Evolutionary conservation across 1,284 basidiomycete genomes (phyloP).

Genomic region (Trichosporon sp.): DNA sequence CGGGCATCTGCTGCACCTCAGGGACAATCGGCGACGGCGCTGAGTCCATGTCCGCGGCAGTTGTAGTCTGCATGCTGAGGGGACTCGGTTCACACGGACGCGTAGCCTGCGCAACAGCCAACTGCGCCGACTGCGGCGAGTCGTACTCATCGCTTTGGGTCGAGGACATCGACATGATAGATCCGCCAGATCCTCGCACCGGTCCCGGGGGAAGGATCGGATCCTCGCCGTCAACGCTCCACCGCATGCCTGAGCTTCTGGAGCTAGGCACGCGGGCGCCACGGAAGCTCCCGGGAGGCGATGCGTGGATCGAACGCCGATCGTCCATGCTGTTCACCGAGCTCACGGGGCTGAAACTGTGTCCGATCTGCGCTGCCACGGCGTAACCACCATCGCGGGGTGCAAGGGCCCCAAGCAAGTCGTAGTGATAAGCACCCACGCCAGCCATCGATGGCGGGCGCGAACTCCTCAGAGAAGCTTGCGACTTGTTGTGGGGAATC

Average conservation of each 20-base stretch:
- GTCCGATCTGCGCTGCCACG: slow-evolving; percentile 40
- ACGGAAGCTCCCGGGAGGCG: slow-evolving; percentile 15
- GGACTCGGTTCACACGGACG: slow-evolving; percentile 24
- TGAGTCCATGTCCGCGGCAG: slow-evolving; percentile 15
- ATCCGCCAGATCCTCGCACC: slow-evolving; percentile 13
- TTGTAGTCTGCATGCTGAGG: slow-evolving; percentile 28
- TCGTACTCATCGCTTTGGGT: not conserved
- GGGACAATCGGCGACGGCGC: slow-evolving; percentile 1
- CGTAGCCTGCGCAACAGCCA: slow-evolving; percentile 8
- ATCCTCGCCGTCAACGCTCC: slow-evolving; percentile 41
- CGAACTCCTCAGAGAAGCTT: slow-evolving; percentile 18
- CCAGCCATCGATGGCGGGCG: slow-evolving; percentile 29
- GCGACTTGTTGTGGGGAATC: slow-evolving; percentile 32
- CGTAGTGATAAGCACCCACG: slow-evolving; percentile 29
- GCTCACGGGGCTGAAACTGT: slow-evolving; percentile 5
- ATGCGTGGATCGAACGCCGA: slow-evolving; percentile 21
- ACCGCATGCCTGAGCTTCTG: slow-evolving; percentile 40
- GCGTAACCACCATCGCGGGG: slow-evolving; percentile 48
- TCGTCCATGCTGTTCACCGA: slow-evolving; percentile 27
- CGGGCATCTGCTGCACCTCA: not conserved
- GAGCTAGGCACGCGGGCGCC: slow-evolving; percentile 31
- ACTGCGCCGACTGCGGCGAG: slow-evolving; percentile 7
- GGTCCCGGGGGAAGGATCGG: slow-evolving; percentile 19
- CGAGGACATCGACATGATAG: not conserved
- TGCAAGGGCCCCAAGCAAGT: slow-evolving; percentile 38